These are phyloP conservation scores for Debaryomyces udenii DNA, from an alignment of 1,139 yeast genomes.

Conservation along the genomic window DNA sequence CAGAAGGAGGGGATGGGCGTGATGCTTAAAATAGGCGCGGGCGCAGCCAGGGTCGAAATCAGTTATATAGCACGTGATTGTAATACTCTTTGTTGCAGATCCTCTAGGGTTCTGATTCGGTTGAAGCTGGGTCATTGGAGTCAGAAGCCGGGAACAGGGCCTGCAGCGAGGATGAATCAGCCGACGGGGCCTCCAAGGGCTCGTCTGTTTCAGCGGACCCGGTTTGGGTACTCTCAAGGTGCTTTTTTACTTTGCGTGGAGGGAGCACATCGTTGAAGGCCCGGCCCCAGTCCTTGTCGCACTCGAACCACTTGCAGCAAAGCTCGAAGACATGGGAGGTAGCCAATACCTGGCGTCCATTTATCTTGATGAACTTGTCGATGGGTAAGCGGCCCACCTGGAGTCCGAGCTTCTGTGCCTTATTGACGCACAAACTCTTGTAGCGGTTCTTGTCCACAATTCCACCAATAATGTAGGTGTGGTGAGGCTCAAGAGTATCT, in stretches of 20 bases:
- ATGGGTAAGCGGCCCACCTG: conserved; percentile 83
- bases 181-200: too few species aligned
- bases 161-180: too few species aligned
- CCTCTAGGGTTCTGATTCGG: too few species aligned
- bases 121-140: too few species aligned
- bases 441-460: conserved; percentile 95
- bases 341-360: conserved; percentile 88
- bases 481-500: conserved; percentile 63
- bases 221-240: neutral
- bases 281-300: conserved; percentile 70
- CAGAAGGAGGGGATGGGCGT: too few species aligned
- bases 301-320: conserved; percentile 77
- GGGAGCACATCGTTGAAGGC: conserved; percentile 90
- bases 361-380: conserved; percentile 76
- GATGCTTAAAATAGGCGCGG: too few species aligned
- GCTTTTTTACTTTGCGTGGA: conserved; percentile 57
- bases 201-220: too few species aligned
- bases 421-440: conserved; percentile 76
- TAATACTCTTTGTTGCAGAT: too few species aligned
- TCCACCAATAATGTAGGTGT: conserved; percentile 89
- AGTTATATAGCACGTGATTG: too few species aligned
- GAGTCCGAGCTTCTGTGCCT: conserved; percentile 75
- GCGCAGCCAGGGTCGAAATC: too few species aligned
- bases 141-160: too few species aligned
- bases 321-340: conserved; percentile 93